These are phyloP conservation scores for Arabidopsis thaliana DNA, from an alignment of 345 rosid species.

Conservation along the genomic window DNA sequence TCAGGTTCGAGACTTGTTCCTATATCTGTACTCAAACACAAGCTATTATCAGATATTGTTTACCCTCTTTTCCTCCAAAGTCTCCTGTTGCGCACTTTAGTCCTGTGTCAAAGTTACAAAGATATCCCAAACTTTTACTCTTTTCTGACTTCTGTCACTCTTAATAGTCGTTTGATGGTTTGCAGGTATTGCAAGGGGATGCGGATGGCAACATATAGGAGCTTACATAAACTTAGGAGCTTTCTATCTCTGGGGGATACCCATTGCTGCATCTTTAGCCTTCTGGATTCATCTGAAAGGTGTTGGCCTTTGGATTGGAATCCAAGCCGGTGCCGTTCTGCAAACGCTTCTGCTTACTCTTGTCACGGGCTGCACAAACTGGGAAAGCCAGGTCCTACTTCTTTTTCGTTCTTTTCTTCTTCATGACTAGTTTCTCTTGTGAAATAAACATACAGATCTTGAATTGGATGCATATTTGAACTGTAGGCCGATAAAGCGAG, in stretches of 20 bases:
- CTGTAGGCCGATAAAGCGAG: slow-evolving; percentile 37
- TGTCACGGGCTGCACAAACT: slow-evolving; percentile 63
- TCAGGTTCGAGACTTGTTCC: slow-evolving; percentile 52
- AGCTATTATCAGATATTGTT: not conserved
- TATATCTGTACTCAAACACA: not conserved
- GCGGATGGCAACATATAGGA: slow-evolving; percentile 88
- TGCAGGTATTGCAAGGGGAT: slow-evolving; percentile 81
- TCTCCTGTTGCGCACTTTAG: no score
- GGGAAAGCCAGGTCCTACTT: slow-evolving; percentile 63
- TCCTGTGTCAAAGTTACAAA: slow-evolving; percentile 6
- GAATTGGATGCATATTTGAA: slow-evolving; percentile 14
- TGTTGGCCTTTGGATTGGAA: slow-evolving; percentile 77
- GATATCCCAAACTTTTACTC: slow-evolving; percentile 6
- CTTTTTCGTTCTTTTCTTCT: not conserved
- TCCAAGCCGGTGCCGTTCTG: slow-evolving; percentile 62
- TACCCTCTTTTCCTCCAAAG: not conserved
- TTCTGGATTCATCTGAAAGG: slow-evolving; percentile 63
- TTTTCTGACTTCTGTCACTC: not conserved
- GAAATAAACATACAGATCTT: not conserved
- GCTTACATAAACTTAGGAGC: slow-evolving; percentile 79
- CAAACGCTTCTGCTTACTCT: slow-evolving; percentile 57
- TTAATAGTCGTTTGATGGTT: slow-evolving; percentile 2
- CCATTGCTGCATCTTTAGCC: slow-evolving; percentile 61
- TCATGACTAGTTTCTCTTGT: slow-evolving; percentile 23
- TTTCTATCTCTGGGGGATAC: slow-evolving; percentile 71